Evolutionary conservation across 805 yeast species (phyloP).

Genomic region (Dipodascopsis uninucleata): DNA sequence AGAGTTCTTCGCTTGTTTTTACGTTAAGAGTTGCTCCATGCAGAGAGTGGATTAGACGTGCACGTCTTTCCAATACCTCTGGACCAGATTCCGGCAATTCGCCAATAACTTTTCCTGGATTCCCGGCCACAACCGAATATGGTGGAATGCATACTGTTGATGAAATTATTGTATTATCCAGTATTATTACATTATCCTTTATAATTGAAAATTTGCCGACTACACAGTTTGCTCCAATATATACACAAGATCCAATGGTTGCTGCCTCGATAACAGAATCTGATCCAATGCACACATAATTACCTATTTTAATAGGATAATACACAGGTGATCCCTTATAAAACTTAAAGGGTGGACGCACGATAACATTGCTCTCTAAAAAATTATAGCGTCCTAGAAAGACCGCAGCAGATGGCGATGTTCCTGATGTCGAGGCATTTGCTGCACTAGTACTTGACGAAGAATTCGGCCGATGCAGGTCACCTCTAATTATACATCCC

Average conservation of each 20-base stretch:
- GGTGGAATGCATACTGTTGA: conserved; percentile 39
- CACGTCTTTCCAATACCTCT: conserved; percentile 33
- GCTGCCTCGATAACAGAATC: conserved; percentile 37
- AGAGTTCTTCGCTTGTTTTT: not conserved
- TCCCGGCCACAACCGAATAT: conserved; percentile 32
- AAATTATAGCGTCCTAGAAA: conserved; percentile 38
- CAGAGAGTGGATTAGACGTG: conserved; percentile 31
- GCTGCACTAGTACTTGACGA: not conserved
- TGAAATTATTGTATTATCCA: conserved; percentile 36
- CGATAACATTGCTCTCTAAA: conserved; percentile 28
- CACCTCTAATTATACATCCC: conserved; percentile 38
- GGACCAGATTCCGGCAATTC: conserved; percentile 36
- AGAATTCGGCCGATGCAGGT: conserved; percentile 25
- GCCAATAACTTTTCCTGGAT: conserved; percentile 29
- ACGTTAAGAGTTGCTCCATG: conserved; percentile 8
- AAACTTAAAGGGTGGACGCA: conserved; percentile 36
- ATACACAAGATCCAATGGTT: conserved; percentile 39
- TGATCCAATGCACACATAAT: conserved; percentile 38
- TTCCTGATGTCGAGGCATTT: conserved; percentile 12
- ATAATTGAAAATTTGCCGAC: conserved; percentile 38
- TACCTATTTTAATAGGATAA: conserved; percentile 40
- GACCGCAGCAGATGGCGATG: too few relatives aligned
- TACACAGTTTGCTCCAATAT: conserved; percentile 36
- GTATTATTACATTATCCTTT: conserved; percentile 39
- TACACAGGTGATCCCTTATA: conserved; percentile 25